These are phyloP conservation scores for Xerocomus nothofagi DNA, from an alignment of 1,284 basidiomycete genomes.

Conservation along the genomic window DNA sequence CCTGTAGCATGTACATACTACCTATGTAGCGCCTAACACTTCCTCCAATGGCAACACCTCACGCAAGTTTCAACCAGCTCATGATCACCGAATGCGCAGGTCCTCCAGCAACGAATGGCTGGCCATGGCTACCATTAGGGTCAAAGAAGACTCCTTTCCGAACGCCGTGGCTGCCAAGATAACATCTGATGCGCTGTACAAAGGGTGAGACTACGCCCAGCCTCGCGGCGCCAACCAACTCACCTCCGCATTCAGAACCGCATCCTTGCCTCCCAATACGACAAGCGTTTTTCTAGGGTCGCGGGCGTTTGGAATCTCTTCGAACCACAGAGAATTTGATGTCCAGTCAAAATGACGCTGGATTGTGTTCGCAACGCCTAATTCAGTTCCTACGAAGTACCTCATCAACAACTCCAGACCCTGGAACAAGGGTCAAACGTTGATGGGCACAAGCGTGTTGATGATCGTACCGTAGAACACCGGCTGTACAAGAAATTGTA, in stretches of 20 bases:
- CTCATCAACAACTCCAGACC: slow-evolving; percentile 77
- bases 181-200: slow-evolving; percentile 65
- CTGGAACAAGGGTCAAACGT: slow-evolving; percentile 38
- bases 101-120: slow-evolving; percentile 61
- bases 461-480: slow-evolving; percentile 52
- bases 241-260: slow-evolving; percentile 74
- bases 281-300: slow-evolving; percentile 63
- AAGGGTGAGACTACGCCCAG: slow-evolving; percentile 4
- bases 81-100: slow-evolving; percentile 60
- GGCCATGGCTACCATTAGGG: slow-evolving; percentile 68
- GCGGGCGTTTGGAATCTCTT: slow-evolving; percentile 79
- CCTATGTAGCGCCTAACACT: not conserved
- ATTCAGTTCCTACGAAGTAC: slow-evolving; percentile 84
- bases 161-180: slow-evolving; percentile 76
- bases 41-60: slow-evolving; percentile 3
- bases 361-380: slow-evolving; percentile 84
- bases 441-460: slow-evolving; percentile 7
- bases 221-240: slow-evolving; percentile 13
- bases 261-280: slow-evolving; percentile 79
- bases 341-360: slow-evolving; percentile 85
- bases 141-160: slow-evolving; percentile 71
- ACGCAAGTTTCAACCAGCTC: slow-evolving; percentile 51
- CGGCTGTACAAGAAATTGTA: slow-evolving; percentile 83
- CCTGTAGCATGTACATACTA: slow-evolving; percentile 7
- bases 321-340: slow-evolving; percentile 86